Evolutionary conservation across 306 rosid species (phyloP), one percentile per base, ranked within the genome.

Genomic region (Alnus glutinosa): DNA sequence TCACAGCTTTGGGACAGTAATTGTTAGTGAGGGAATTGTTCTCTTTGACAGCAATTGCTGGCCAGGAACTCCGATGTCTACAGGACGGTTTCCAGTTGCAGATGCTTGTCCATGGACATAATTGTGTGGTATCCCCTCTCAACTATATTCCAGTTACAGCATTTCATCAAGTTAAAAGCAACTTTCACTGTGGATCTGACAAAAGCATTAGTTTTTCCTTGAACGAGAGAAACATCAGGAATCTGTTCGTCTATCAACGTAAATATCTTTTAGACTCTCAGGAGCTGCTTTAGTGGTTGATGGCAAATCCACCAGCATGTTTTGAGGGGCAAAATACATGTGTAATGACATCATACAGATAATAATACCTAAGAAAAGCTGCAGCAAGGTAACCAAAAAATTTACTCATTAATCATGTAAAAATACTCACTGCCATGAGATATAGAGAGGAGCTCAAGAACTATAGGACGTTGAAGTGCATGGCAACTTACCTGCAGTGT

Each of bases 331-430:
- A 23, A 23, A 23, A 23, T 23, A 23, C 28, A 23, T 23, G 28
- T 23, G 28, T 23, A 23, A 23, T 23, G 28, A 23, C 28, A 23
- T 23, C 28, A 23, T 23, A 23, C 28, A 23, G 28, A 23, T 23
- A 23, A 23, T 23, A 23, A 23, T 23, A 23, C 28, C 28, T 81
- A 92, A 81, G 87, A 94, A 94, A 74, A 94, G 97, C 98, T 94
- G 92, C 82, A 82, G 75, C 42, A 67, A 70, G 72, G 74, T 57
- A 80, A 66, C 47, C 13, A 58, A 78, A 34, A 64, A 71, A 23
- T 37, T 23, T 23, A 18, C 48, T 54, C 57, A 75, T 32, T 58
- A 72, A 75, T 68, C 59, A 70, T 36, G 57, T 57, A 42, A 30
- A 3, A 30, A 3, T 61, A 44, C 48, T 46, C 59, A 11, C 8